These are phyloP conservation scores for Cyclotella cryptica DNA, from an alignment of 108 stramenopile species.

Conservation along the genomic window DNA sequence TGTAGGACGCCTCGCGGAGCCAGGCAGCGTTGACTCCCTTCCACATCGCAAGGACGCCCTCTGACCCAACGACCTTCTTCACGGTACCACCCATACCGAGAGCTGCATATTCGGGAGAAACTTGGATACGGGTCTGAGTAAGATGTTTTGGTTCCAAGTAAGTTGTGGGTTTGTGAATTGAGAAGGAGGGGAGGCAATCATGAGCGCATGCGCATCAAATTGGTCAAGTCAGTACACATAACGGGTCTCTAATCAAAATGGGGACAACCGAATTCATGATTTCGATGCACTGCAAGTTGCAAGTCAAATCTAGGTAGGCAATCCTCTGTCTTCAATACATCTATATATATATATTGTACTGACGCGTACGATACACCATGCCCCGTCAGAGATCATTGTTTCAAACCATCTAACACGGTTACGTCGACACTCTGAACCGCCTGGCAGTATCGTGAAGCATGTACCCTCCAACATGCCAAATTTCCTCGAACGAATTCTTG, in stretches of 20 bases:
- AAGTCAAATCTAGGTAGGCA: background rate
- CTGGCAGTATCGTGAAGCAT: too few relatives aligned
- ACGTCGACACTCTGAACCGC: too few relatives aligned
- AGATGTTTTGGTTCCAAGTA: background rate
- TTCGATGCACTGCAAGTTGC: background rate
- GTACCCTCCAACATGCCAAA: background rate
- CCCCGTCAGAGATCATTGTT: too few relatives aligned
- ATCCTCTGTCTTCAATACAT: too few relatives aligned
- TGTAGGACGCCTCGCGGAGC: conserved; percentile 94
- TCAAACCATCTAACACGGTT: background rate
- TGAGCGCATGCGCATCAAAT: too few relatives aligned
- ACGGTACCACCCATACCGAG: conserved; percentile 83
- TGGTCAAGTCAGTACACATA: background rate
- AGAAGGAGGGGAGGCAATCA: background rate
- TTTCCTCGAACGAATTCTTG: background rate
- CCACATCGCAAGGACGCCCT: conserved; percentile 86
- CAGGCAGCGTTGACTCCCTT: conserved; percentile 93
- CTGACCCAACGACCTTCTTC: conserved; percentile 69
- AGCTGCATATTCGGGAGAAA: conserved; percentile 76
- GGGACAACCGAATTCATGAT: too few relatives aligned
- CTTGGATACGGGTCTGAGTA: conserved; percentile 79
- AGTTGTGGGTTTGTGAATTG: background rate
- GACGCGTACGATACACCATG: too few relatives aligned
- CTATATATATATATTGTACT: too few relatives aligned
- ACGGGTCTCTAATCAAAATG: too few relatives aligned